Evolutionary conservation across 768 basidiomycete genomes (phyloP).

Genomic region (Amanita pseudoporphyria): DNA sequence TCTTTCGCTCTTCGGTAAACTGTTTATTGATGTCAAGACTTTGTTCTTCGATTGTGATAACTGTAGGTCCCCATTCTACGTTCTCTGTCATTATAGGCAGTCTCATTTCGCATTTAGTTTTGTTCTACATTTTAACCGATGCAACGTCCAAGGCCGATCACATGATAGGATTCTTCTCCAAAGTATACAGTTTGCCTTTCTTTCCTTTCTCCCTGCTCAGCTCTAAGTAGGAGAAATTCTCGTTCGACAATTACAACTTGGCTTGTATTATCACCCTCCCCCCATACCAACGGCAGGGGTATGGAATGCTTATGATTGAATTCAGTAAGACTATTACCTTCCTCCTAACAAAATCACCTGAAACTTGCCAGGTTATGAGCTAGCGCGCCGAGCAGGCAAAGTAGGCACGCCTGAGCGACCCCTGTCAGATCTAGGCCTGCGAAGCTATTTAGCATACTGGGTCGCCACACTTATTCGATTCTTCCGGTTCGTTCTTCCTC

Average conservation of each 20-base stretch:
- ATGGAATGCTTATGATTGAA: slow-evolving; percentile 94
- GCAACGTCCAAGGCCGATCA: slow-evolving; percentile 71
- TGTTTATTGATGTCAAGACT: slow-evolving; percentile 99
- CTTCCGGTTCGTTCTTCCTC: slow-evolving; percentile 46
- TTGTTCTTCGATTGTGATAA: slow-evolving; percentile 86
- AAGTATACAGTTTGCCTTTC: slow-evolving; percentile 24
- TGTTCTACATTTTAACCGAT: slow-evolving; percentile 91
- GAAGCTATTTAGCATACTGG: slow-evolving; percentile 88
- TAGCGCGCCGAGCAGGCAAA: slow-evolving; percentile 71
- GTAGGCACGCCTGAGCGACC: slow-evolving; percentile 93
- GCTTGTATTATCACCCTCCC: slow-evolving; percentile 95
- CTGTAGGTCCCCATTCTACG: slow-evolving; percentile 37
- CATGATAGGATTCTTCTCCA: slow-evolving; percentile 66
- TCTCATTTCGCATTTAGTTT: slow-evolving; percentile 35
- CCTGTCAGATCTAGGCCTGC: slow-evolving; percentile 84
- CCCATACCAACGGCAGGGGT: slow-evolving; percentile 83
- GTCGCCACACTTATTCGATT: slow-evolving; percentile 76
- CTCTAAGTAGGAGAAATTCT: slow-evolving; percentile 70
- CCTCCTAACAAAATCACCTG: neutral
- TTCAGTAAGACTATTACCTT: slow-evolving; percentile 62
- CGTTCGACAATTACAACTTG: slow-evolving; percentile 95
- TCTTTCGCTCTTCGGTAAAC: slow-evolving; percentile 88
- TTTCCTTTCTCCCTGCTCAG: neutral
- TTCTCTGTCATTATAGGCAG: neutral
- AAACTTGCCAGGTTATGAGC: slow-evolving; percentile 67